Percentiles rank a stretch among this genome's conserved stretches.
These are phyloP conservation scores for Raphidocelis subcapitata DNA, from an alignment of 139 green algal species.

Conservation along the genomic window DNA sequence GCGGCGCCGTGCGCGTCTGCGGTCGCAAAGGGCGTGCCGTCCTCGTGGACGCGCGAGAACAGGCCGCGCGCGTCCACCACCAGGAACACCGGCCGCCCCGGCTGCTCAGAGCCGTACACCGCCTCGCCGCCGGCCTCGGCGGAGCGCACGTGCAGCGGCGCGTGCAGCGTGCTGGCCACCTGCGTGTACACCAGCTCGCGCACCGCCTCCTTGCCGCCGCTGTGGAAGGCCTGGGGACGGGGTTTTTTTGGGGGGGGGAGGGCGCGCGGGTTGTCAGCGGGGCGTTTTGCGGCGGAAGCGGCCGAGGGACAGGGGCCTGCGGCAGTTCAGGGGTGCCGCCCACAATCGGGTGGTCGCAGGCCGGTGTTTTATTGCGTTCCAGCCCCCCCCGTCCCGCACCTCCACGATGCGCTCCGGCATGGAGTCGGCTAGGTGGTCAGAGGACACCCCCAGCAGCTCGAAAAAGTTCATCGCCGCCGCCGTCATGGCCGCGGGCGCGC, in stretches of 20 bases:
- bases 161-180: slow-evolving; percentile 13
- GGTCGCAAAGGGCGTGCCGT: not conserved
- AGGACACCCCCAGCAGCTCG: slow-evolving; percentile 27
- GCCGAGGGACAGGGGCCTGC: not conserved
- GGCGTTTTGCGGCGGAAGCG: not conserved
- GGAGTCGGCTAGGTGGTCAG: slow-evolving; percentile 21
- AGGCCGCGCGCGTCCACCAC: slow-evolving; percentile 15
- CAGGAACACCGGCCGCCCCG: slow-evolving; percentile 12
- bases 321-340: not conserved
- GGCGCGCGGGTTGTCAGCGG: not conserved
- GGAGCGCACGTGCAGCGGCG: slow-evolving; percentile 26
- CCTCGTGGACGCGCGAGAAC: slow-evolving; percentile 4
- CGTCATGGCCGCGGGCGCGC: no score
- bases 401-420: slow-evolving; percentile 28
- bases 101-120: slow-evolving; percentile 12
- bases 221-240: slow-evolving; percentile 16
- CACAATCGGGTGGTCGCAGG: not conserved
- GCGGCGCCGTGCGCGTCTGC: not conserved
- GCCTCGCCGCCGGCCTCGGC: not conserved
- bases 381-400: slow-evolving; percentile 3
- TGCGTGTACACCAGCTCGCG: slow-evolving; percentile 27
- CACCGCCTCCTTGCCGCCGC: slow-evolving; percentile 27
- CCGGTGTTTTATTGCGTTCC: not conserved
- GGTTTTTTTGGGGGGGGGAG: not conserved
- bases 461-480: slow-evolving; percentile 30